A percentile compares a stretch with the other conserved stretches of the same genome.
Evolutionary conservation across 441 rosid species (phyloP).

Genomic region (Theobroma grandiflorum): DNA sequence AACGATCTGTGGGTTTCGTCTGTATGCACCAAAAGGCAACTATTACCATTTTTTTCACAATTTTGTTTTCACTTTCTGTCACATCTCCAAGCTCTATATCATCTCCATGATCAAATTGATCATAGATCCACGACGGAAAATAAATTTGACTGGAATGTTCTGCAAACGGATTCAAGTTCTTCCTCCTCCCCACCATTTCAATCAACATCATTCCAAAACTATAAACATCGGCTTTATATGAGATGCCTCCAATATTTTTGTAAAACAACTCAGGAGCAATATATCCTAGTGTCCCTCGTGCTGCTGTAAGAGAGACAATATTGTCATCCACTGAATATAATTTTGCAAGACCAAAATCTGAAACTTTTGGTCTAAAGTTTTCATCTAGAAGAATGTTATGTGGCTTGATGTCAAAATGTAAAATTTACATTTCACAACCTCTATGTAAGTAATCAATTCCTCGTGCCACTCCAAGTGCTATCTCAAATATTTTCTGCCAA

Average conservation of each 20-base stretch:
- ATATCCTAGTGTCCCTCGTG: conserved; percentile 27
- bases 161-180: not conserved
- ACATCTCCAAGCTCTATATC: not conserved
- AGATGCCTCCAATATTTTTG: conserved; percentile 27
- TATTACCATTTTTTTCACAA: conserved; percentile 1
- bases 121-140: conserved; percentile 21
- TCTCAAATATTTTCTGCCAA: conserved; percentile 47
- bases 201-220: conserved; percentile 33
- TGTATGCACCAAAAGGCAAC: conserved; percentile 35
- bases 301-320: not conserved
- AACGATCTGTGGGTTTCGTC: not conserved
- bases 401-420: conserved; percentile 55
- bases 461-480: conserved; percentile 50
- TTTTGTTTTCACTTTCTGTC: not conserved
- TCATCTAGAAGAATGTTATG: conserved; percentile 26
- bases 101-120: conserved; percentile 11
- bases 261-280: conserved; percentile 26
- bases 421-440: conserved; percentile 42
- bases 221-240: conserved; percentile 30
- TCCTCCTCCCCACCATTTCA: conserved; percentile 32
- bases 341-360: conserved; percentile 33
- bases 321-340: not conserved
- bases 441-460: conserved; percentile 51
- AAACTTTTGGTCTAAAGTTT: conserved; percentile 25
- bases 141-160: conserved; percentile 21